A percentile compares a stretch with the other conserved stretches of the same genome.
These are phyloP conservation scores for Pisolithus tinctorius DNA, from an alignment of 768 basidiomycete genomes.

Conservation along the genomic window DNA sequence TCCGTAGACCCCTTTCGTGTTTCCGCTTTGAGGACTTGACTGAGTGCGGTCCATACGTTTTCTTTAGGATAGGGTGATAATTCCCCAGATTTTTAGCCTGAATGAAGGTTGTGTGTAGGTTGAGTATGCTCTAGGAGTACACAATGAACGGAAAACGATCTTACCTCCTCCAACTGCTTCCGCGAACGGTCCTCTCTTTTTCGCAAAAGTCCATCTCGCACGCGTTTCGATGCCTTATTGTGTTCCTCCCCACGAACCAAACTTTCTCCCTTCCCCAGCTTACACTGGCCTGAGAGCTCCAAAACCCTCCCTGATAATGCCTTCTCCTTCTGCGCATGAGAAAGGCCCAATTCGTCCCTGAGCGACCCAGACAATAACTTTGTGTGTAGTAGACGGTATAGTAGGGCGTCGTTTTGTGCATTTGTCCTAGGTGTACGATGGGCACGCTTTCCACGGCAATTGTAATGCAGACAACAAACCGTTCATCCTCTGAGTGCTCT, in stretches of 20 bases:
- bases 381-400: slow-evolving; percentile 78
- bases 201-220: slow-evolving; percentile 60
- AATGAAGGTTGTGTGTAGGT: background rate
- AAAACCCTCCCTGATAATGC: slow-evolving; percentile 73
- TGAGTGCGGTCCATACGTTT: slow-evolving; percentile 43
- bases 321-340: slow-evolving; percentile 62
- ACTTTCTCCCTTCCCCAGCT: slow-evolving; percentile 70
- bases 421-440: slow-evolving; percentile 49
- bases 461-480: slow-evolving; percentile 26
- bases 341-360: slow-evolving; percentile 51
- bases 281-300: slow-evolving; percentile 61
- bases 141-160: slow-evolving; percentile 3
- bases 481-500: slow-evolving; percentile 50
- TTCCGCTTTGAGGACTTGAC: slow-evolving; percentile 30
- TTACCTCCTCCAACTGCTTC: slow-evolving; percentile 63
- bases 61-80: slow-evolving; percentile 76
- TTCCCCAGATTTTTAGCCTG: slow-evolving; percentile 83
- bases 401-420: slow-evolving; percentile 66
- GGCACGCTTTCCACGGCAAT: background rate
- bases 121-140: slow-evolving; percentile 1
- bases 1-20: slow-evolving; percentile 58
- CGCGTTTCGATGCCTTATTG: slow-evolving; percentile 62
- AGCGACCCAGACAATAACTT: slow-evolving; percentile 70
- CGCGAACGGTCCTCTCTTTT: slow-evolving; percentile 54
- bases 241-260: slow-evolving; percentile 54